phyloP scores from a whole-genome alignment of 768 basidiomycete genomes.

The Cystoderma amianthinum region DNA sequence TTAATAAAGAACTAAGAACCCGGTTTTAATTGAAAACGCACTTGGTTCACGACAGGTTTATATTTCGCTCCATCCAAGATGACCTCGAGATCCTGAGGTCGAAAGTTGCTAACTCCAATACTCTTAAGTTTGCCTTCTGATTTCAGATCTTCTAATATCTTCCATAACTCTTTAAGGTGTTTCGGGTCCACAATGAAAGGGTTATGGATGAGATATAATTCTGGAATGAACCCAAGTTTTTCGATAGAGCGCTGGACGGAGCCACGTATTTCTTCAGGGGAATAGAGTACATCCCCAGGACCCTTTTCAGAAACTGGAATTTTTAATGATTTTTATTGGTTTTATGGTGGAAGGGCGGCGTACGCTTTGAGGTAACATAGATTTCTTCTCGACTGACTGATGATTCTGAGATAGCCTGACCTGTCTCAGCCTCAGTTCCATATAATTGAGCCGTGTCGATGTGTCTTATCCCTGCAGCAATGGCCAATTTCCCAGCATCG shows the following conservation, averaged over 20 bases:
- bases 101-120: constrained; percentile 51
- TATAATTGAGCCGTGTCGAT: constrained; percentile 49
- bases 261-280: constrained; percentile 24
- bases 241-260: constrained; percentile 38
- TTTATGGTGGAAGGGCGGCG: constrained; percentile 11
- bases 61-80: constrained; percentile 36
- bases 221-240: constrained; percentile 38
- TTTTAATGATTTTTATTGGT: too few species aligned
- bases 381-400: constrained; percentile 28
- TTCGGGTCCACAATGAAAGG: constrained; percentile 20
- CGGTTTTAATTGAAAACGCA: constrained; percentile 9
- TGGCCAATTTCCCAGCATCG: constrained; percentile 18
- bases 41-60: constrained; percentile 50
- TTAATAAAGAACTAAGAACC: neutral
- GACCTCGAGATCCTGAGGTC: constrained; percentile 33
- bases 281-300: too few species aligned
- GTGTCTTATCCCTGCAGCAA: constrained; percentile 38
- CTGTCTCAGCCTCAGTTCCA: constrained; percentile 34
- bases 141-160: constrained; percentile 43
- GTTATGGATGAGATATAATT: constrained; percentile 49
- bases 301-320: too few species aligned
- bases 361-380: constrained; percentile 42
- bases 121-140: constrained; percentile 28
- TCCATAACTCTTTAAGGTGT: constrained; percentile 32
- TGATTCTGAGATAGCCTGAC: constrained; percentile 25